Evolutionary conservation across 495 filamentous ascomycete genomes (phyloP), one percentile per base, ranked within the genome.

Genomic region (Aspergillus diversus): DNA sequence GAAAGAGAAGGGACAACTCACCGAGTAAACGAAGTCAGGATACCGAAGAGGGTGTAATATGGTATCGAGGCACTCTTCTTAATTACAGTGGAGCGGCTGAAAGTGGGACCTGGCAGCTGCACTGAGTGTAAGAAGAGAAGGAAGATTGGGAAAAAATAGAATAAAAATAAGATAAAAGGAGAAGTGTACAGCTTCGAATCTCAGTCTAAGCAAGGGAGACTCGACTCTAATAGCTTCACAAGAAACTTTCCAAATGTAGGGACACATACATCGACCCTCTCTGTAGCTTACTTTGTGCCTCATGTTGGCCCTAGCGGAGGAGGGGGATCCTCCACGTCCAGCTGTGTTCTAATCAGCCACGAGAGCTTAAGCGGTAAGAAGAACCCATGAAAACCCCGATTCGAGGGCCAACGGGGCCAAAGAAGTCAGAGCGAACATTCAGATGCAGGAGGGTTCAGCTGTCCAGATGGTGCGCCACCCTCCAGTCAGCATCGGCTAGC

Each of bases 361-460:
- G 60, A 67, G 62, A 66, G 61, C 61, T 65, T 67, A 60, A 63
- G 60, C 62, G 58, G 53, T 42, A 34, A 53, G 53, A 51, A 34
- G 52, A 65, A 55, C 57, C 54, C 58, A 63, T 57, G 59, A 57
- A 56, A 75, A 61, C 55, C n/a, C 62, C 49, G 21, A 63, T 63
- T 17, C 57, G 61, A 65, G 68, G 60, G 59, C 52, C 52, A 61
- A 42, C 53, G 49, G 47, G 53, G 57, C 48, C 62, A 35, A 53
- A 63, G 61, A 66, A 63, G 50, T 35, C 56, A 60, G 60, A 52
- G 64, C 49, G 59, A 61, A 70, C 51, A 64, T 66, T 59, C 52
- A 61, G 39, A 59, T 47, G 51, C 53, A 53, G 63, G 54, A 42
- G 55, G 56, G 68, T 77, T 77, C 75, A 77, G 75, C 75, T 77